Base-by-base conservation (phyloP, 495 filamentous ascomycete genomes). In the Penicillium angulare region DNA sequence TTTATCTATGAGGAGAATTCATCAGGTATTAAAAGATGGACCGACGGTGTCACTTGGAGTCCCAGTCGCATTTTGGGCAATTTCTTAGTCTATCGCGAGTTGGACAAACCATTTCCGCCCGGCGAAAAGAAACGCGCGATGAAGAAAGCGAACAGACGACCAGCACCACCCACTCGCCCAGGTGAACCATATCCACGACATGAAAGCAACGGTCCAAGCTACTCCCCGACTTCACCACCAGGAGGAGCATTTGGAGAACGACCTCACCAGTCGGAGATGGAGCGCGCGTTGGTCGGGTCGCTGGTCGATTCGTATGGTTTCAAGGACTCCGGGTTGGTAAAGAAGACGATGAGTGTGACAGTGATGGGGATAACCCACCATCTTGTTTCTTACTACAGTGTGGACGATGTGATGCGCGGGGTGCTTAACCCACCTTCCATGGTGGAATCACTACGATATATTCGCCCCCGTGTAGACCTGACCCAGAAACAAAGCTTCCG, bases 21-120 rank as follows among this genome's bases (percentile, higher is more conserved):
- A 1, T 92, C 90, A 1, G 88, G 88, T 2, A 95, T 96, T 68
- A 95, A 92, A 71, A 80, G 92, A 33, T 96, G 92, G 92, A 96
- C 92, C 0, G 92, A 97, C 64, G 90, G 90, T 2, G 79, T 88
- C 10, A 82, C 83, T 15, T 96, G 92, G 92, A 92, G 88, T 59
- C 90, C 92, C 0, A 95, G 90, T 64, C 85, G 92, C 13, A 92
- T 96, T 27, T 70, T 93, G 36, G 86, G 85, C 35, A 95, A 96
- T 58, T 95, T 90, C 58, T 80, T 96, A 24, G 79, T 97, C 53
- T 97, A 97, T 64, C 86, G 92, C 17, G 89, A 97, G 60, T 75
- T 95, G 27, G 82, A 90, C 46, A 85, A 86, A 49, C 84, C 86
- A 0, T 91, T 92, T 56, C 84, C 87, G 2, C 88, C 90, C 0